Evolutionary conservation across 2,329 filamentous ascomycete genomes (phyloP).

Genomic region (Hirsutella minnesotensis): DNA sequence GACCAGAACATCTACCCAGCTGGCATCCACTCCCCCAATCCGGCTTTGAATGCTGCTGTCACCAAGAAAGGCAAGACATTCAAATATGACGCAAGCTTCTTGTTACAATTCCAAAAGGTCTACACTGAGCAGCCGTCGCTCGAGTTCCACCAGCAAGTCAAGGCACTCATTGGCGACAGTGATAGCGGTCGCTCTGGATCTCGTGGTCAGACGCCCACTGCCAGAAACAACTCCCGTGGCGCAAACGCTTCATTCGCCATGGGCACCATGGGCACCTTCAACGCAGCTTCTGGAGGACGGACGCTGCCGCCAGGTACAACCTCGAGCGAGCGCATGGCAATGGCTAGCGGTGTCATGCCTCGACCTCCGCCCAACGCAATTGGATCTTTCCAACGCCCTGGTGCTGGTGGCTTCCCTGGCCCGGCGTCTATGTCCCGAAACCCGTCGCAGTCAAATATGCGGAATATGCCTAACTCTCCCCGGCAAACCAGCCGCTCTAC

Average conservation of each 20-base stretch:
- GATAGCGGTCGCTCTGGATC: constrained; percentile 43
- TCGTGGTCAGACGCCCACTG: constrained; percentile 41
- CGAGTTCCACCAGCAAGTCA: constrained; percentile 88
- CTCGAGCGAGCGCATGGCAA: constrained; percentile 63
- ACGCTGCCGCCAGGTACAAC: constrained; percentile 66
- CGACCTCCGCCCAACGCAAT: constrained; percentile 30
- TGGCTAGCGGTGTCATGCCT: constrained; percentile 41
- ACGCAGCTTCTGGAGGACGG: constrained; percentile 28
- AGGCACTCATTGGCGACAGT: constrained; percentile 69
- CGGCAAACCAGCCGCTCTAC: constrained; percentile 52
- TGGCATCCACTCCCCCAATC: constrained; percentile 80
- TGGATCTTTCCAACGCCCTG: constrained; percentile 26
- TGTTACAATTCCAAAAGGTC: constrained; percentile 90
- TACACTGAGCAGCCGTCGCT: constrained; percentile 94
- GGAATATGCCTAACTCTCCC: constrained; percentile 59
- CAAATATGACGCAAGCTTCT: constrained; percentile 90
- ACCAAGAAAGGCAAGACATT: constrained; percentile 71
- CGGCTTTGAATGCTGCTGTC: constrained; percentile 72
- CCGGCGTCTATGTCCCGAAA: constrained; percentile 53
- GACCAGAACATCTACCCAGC: constrained; percentile 71
- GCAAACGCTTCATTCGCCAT: constrained; percentile 46
- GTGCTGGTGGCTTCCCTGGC: constrained; percentile 52
- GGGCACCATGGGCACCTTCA: constrained; percentile 58
- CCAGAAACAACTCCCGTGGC: constrained; percentile 39
- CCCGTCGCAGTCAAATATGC: constrained; percentile 45